Evolutionary conservation across 352 stramenopile species (phyloP).

Genomic region (Phytophthora cactorum): DNA sequence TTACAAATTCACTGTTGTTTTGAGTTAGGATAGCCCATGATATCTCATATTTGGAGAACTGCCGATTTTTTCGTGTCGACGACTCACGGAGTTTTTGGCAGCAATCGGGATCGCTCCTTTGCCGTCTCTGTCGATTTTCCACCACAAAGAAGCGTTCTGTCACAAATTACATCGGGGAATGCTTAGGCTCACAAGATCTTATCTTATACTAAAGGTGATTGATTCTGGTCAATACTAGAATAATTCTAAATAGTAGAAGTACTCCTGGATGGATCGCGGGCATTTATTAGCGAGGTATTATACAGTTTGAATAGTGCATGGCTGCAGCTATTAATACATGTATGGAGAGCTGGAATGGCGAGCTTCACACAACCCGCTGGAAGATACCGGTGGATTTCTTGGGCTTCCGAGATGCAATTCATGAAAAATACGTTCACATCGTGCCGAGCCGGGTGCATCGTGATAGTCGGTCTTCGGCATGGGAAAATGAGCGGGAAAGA

Average conservation of each 20-base stretch:
- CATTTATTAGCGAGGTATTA: too few relatives aligned
- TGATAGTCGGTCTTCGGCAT: too few relatives aligned
- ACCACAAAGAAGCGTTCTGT: constrained; percentile 16
- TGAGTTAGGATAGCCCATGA: neutral
- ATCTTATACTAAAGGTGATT: constrained; percentile 3
- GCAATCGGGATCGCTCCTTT: neutral
- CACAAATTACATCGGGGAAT: constrained; percentile 7
- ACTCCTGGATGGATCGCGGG: too few relatives aligned
- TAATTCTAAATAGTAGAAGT: too few relatives aligned
- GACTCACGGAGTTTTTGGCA: too few relatives aligned
- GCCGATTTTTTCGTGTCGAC: constrained; percentile 25
- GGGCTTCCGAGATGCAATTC: constrained; percentile 4
- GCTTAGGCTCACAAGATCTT: neutral
- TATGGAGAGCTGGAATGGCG: constrained; percentile 16
- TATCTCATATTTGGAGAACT: neutral
- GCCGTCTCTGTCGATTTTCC: constrained; percentile 1
- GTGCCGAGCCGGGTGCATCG: neutral
- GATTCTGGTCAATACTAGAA: constrained; percentile 10
- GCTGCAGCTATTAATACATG: neutral
- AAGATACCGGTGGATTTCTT: constrained; percentile 20
- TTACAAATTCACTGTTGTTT: neutral
- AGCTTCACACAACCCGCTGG: constrained; percentile 29
- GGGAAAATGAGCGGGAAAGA: constrained; percentile 4
- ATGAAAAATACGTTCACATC: constrained; percentile 14
- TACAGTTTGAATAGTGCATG: too few relatives aligned